phyloP scores from a whole-genome alignment of 257 asterid genomes.

The Gardenia jasminoides region DNA sequence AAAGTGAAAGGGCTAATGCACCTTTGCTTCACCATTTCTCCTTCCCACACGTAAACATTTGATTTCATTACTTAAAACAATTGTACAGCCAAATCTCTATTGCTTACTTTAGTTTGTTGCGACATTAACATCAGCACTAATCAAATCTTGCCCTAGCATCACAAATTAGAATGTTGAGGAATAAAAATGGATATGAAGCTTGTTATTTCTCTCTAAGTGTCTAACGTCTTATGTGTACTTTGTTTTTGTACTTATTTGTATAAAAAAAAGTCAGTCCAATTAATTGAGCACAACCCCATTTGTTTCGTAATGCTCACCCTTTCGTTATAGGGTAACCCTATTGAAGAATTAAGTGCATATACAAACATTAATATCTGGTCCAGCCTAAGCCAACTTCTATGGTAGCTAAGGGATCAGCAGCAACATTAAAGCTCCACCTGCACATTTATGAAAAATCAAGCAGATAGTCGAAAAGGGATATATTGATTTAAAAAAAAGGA shows the following conservation, averaged over 20 bases:
- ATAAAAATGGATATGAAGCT: background rate
- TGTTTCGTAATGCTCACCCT: background rate
- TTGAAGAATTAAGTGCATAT: background rate
- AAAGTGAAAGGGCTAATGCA: background rate
- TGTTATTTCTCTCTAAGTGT: background rate
- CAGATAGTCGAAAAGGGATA: no score
- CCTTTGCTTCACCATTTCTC: background rate
- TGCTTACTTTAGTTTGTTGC: background rate
- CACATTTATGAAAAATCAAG: background rate
- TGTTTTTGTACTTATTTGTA: background rate
- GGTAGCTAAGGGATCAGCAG: background rate
- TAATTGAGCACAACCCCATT: background rate
- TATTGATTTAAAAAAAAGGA: no score
- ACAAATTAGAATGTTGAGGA: background rate
- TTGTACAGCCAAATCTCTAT: background rate
- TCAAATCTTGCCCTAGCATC: background rate
- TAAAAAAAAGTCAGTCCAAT: background rate
- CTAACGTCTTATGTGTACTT: constrained; percentile 10
- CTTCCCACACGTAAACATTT: background rate
- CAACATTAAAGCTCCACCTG: background rate
- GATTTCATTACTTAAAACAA: background rate
- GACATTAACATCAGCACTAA: background rate
- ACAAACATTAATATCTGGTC: background rate
- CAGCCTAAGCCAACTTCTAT: background rate
- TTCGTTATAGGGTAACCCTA: background rate